phyloP scores from a whole-genome alignment of 1,284 basidiomycete genomes.

The Irpex lacteus region DNA sequence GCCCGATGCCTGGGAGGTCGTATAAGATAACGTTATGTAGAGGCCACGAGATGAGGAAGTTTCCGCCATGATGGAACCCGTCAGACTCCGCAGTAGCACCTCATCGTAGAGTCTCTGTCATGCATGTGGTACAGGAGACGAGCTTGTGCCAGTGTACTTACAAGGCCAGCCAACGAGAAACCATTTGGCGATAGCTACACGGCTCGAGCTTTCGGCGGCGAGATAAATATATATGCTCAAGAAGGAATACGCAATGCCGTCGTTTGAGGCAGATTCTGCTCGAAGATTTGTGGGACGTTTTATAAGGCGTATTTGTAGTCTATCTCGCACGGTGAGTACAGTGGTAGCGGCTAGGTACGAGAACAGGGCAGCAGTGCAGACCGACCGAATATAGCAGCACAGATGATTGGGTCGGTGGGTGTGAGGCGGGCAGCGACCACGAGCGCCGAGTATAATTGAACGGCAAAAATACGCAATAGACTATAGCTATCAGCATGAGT shows the following conservation, averaged over 20 bases:
- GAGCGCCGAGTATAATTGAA: slow-evolving; percentile 73
- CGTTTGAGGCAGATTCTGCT: slow-evolving; percentile 88
- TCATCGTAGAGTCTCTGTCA: slow-evolving; percentile 49
- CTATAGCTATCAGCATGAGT: slow-evolving; percentile 21
- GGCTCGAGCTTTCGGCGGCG: slow-evolving; percentile 63
- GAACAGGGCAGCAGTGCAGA: background rate
- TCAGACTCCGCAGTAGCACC: slow-evolving; percentile 76
- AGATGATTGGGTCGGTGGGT: slow-evolving; percentile 89
- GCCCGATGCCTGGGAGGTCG: too few relatives aligned
- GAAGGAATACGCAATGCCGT: slow-evolving; percentile 92
- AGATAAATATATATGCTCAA: slow-evolving; percentile 87
- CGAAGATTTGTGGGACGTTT: slow-evolving; percentile 80
- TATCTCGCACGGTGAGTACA: slow-evolving; percentile 26
- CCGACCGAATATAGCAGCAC: slow-evolving; percentile 57
- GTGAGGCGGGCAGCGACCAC: slow-evolving; percentile 89
- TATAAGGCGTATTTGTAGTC: slow-evolving; percentile 90
- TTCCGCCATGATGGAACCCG: slow-evolving; percentile 79
- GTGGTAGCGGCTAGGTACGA: background rate
- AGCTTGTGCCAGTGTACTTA: slow-evolving; percentile 36
- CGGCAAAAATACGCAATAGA: slow-evolving; percentile 67
- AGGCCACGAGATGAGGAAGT: too few relatives aligned
- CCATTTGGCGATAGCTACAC: slow-evolving; percentile 73
- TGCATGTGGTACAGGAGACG: too few relatives aligned
- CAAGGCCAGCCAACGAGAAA: slow-evolving; percentile 80
- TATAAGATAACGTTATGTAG: too few relatives aligned